A percentile compares a stretch with the other conserved stretches of the same genome.
Conservation (phyloP, 2,329 filamentous ascomycete species). For the Conoideocrella luteorostrata region DNA sequence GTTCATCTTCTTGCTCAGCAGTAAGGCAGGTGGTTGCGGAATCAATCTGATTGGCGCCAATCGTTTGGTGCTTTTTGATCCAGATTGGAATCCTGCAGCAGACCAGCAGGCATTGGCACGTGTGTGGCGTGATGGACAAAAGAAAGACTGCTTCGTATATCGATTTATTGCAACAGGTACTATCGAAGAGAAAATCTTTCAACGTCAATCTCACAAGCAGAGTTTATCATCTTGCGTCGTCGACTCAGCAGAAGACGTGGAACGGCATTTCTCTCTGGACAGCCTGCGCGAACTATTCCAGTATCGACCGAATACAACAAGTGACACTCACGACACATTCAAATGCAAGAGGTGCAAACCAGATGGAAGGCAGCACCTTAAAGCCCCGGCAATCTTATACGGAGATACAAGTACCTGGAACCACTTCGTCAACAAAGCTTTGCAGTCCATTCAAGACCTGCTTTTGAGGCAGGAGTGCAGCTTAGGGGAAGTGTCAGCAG, state of each 20-base stretch:
- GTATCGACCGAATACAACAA: slow-evolving; percentile 75
- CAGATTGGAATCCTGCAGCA: slow-evolving; percentile 95
- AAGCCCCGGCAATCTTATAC: slow-evolving; percentile 91
- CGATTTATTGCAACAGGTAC: slow-evolving; percentile 98
- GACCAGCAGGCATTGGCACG: slow-evolving; percentile 95
- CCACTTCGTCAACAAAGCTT: slow-evolving; percentile 77
- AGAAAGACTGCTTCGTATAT: slow-evolving; percentile 99
- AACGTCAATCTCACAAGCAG: slow-evolving; percentile 96
- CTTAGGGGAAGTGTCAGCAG: slow-evolving; percentile 77
- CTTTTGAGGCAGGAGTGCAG: slow-evolving; percentile 78
- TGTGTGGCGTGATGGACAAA: slow-evolving; percentile 98
- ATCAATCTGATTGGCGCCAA: slow-evolving; percentile 94
- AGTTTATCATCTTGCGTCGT: slow-evolving; percentile 94
- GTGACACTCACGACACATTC: slow-evolving; percentile 97
- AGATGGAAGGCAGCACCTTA: slow-evolving; percentile 80
- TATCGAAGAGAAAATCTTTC: slow-evolving; percentile 99
- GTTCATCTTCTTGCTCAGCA: slow-evolving; percentile 92
- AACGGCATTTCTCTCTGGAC: slow-evolving; percentile 91
- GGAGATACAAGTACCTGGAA: slow-evolving; percentile 99
- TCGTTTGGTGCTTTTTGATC: slow-evolving; percentile 90
- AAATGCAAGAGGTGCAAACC: slow-evolving; percentile 93
- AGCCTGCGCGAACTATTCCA: slow-evolving; percentile 90
- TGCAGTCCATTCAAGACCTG: slow-evolving; percentile 84
- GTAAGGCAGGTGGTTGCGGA: slow-evolving; percentile 93
- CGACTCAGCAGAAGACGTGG: slow-evolving; percentile 92